These are phyloP conservation scores for Arctostaphylos glauca DNA, from an alignment of 148 eudicot species.

Conservation along the genomic window DNA sequence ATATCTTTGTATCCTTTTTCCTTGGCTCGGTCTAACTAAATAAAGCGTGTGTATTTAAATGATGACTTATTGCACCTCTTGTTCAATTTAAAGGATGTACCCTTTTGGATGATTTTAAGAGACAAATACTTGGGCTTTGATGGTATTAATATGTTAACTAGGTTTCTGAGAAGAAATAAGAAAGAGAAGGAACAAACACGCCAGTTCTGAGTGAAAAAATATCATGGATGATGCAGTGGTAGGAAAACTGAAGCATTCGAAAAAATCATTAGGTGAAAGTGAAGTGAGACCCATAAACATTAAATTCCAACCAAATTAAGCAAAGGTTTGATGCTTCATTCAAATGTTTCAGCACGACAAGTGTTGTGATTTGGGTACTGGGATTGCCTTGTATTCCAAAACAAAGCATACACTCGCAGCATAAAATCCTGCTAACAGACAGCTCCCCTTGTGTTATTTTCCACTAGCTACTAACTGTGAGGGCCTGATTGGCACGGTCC, in stretches of 20 bases:
- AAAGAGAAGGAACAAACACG: neutral
- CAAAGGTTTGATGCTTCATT: neutral
- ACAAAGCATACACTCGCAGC: neutral
- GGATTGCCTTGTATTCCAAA: neutral
- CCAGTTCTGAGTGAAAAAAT: neutral
- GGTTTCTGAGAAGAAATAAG: neutral
- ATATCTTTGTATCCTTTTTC: neutral
- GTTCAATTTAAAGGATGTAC: too few species aligned
- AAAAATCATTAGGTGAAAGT: neutral
- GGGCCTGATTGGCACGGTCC: too few species aligned
- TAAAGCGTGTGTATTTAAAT: neutral
- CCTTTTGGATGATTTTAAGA: neutral
- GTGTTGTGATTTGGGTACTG: neutral
- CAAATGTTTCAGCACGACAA: neutral
- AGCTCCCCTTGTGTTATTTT: neutral
- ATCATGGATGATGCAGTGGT: neutral
- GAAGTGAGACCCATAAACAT: neutral
- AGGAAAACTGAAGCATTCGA: neutral
- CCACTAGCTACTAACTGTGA: neutral
- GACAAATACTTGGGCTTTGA: neutral
- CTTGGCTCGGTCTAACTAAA: conserved; percentile 7
- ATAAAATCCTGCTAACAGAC: neutral
- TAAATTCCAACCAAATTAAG: neutral
- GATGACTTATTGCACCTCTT: neutral
- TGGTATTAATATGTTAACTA: neutral